phyloP scores from a whole-genome alignment of 768 basidiomycete species.

The Leucogyrophana mollusca region DNA sequence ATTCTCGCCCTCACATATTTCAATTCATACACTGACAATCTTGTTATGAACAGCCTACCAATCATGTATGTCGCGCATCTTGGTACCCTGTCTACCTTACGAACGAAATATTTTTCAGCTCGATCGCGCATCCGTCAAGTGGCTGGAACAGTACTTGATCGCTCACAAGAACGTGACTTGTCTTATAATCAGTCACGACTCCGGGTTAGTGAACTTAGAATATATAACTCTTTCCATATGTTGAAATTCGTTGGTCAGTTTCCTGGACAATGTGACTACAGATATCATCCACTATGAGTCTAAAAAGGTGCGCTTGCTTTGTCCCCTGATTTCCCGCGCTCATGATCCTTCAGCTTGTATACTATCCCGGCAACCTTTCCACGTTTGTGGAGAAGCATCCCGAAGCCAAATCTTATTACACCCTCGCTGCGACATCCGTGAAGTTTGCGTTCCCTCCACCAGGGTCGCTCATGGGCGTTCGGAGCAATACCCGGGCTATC shows the following conservation, averaged over 20 bases:
- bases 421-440: slow-evolving; percentile 87
- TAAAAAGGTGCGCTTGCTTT: slow-evolving; percentile 64
- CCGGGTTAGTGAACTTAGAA: slow-evolving; percentile 58
- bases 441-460: slow-evolving; percentile 96
- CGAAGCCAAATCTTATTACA: slow-evolving; percentile 96
- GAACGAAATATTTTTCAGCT: slow-evolving; percentile 43
- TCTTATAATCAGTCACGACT: slow-evolving; percentile 95
- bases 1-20: slow-evolving; percentile 15
- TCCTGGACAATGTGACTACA: slow-evolving; percentile 93
- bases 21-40: slow-evolving; percentile 24
- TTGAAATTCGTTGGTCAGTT: slow-evolving; percentile 41
- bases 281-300: slow-evolving; percentile 97
- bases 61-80: slow-evolving; percentile 61
- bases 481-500: slow-evolving; percentile 94
- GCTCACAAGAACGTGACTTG: slow-evolving; percentile 84
- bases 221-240: background rate
- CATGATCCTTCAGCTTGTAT: slow-evolving; percentile 62
- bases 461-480: slow-evolving; percentile 94
- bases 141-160: slow-evolving; percentile 88
- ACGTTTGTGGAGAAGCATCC: slow-evolving; percentile 88
- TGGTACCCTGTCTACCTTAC: slow-evolving; percentile 13
- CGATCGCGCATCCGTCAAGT: slow-evolving; percentile 81
- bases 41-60: slow-evolving; percentile 64
- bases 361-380: slow-evolving; percentile 92
- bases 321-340: slow-evolving; percentile 14